Conservation (phyloP, 768 basidiomycete genomes). For the Tricholoma flavovirens region DNA sequence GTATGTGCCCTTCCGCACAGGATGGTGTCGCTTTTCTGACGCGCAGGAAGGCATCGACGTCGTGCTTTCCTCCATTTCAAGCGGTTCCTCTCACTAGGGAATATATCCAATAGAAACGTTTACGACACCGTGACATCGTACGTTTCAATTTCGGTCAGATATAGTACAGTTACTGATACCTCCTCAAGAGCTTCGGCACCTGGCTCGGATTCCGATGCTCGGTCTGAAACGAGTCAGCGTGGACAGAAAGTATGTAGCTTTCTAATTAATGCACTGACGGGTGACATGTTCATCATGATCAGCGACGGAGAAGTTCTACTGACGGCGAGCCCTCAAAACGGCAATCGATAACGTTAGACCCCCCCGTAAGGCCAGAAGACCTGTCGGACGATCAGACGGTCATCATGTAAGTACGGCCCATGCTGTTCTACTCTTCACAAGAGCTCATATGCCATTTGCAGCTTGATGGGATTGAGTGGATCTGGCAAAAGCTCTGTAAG, state of each 20-base stretch:
- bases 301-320: not conserved
- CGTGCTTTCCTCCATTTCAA: not conserved
- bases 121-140: not conserved
- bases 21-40: not conserved
- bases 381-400: not conserved
- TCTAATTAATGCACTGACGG: not conserved
- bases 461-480: conserved; percentile 1
- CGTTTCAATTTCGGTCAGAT: not conserved
- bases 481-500: not conserved
- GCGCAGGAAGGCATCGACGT: not conserved
- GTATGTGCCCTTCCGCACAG: not conserved
- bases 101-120: not conserved
- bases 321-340: not conserved
- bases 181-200: not conserved
- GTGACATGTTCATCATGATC: not conserved
- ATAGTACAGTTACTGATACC: not conserved
- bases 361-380: not conserved
- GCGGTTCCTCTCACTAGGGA: not conserved
- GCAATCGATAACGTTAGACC: not conserved
- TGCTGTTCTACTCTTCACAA: not conserved
- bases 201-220: not conserved
- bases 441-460: not conserved
- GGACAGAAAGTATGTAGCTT: not conserved
- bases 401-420: not conserved
- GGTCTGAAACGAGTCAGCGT: not conserved